These are phyloP conservation scores for Salix exigua DNA, from an alignment of 345 rosid genomes.

Conservation along the genomic window DNA sequence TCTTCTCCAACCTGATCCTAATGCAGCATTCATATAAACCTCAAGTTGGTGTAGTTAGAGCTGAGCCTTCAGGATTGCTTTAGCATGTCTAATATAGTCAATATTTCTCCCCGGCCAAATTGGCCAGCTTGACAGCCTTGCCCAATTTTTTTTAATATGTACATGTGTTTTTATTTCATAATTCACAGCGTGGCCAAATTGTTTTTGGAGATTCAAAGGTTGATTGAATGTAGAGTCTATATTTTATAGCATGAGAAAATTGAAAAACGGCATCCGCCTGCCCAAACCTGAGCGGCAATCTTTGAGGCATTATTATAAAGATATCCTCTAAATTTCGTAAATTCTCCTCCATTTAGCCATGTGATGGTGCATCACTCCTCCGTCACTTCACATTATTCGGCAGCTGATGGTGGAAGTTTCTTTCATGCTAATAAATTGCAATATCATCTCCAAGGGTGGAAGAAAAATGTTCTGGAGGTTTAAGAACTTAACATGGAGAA, in stretches of 20 bases:
- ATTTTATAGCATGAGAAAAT: constrained; percentile 2
- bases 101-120: constrained; percentile 3
- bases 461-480: constrained; percentile 1
- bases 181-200: constrained; percentile 4
- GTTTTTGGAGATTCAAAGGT: constrained; percentile 16
- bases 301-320: constrained; percentile 3
- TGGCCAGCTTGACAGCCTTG: constrained; percentile 19
- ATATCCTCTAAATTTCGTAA: constrained; percentile 12
- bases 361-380: constrained; percentile 12
- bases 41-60: neutral
- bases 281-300: constrained; percentile 1
- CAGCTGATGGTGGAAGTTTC: neutral
- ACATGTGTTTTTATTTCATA: neutral
- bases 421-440: neutral
- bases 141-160: constrained; percentile 6
- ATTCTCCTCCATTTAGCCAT: constrained; percentile 2
- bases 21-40: neutral
- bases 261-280: constrained; percentile 13
- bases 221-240: constrained; percentile 8
- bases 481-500: neutral
- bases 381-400: constrained; percentile 9
- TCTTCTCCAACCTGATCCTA: constrained; percentile 3
- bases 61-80: neutral
- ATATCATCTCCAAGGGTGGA: neutral
- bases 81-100: neutral